These are phyloP conservation scores for Elsinoe batatas DNA, from an alignment of 2,329 filamentous ascomycete species.

Conservation along the genomic window DNA sequence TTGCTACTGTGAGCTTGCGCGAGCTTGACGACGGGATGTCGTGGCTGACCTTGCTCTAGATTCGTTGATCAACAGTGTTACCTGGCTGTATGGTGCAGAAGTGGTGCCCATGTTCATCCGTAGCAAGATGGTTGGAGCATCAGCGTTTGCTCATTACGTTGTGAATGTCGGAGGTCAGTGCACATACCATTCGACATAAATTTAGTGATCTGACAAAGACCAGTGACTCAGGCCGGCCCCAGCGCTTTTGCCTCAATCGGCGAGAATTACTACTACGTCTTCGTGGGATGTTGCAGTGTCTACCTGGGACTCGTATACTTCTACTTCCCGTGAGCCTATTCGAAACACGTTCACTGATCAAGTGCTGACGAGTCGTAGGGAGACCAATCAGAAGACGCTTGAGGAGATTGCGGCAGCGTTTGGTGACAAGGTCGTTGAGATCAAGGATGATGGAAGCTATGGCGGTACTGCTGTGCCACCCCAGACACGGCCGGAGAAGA, in stretches of 20 bases:
- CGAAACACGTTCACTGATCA: background rate
- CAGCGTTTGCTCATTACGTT: constrained; percentile 40
- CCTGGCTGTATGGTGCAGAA: constrained; percentile 48
- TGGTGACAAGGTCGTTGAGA: constrained; percentile 24
- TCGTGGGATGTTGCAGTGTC: constrained; percentile 43
- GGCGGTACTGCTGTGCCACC: too few species aligned
- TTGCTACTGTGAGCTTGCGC: constrained; percentile 38
- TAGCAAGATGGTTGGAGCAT: constrained; percentile 47
- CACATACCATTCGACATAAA: background rate
- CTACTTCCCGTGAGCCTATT: constrained; percentile 37
- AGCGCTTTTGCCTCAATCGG: constrained; percentile 47
- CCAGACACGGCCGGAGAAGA: too few species aligned
- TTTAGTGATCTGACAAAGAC: background rate
- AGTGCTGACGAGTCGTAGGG: constrained; percentile 16
- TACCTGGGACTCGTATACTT: constrained; percentile 45
- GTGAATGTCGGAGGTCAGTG: constrained; percentile 39
- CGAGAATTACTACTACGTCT: constrained; percentile 54
- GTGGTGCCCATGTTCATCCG: constrained; percentile 44
- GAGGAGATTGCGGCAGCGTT: constrained; percentile 26
- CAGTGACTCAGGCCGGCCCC: constrained; percentile 33
- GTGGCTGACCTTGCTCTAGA: constrained; percentile 23
- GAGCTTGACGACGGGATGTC: background rate
- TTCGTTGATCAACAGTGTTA: constrained; percentile 45
- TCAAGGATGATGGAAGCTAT: constrained; percentile 6
- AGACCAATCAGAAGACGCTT: constrained; percentile 24